Conservation (phyloP, 495 filamentous ascomycete genomes). For the Aspergillus homomorphus region DNA sequence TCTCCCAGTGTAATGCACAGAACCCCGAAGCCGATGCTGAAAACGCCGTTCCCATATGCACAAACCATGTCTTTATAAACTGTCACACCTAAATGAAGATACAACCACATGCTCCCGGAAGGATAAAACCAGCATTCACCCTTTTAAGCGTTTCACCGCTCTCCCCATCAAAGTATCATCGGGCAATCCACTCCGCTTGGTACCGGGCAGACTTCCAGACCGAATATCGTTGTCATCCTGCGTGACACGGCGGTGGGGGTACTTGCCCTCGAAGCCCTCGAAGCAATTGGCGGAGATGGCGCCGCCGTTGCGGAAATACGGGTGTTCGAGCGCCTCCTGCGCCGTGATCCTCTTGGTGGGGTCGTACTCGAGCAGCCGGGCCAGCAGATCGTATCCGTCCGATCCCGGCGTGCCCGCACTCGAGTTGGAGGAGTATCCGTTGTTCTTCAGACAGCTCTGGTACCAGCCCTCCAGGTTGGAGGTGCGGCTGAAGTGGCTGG, state of each 20-base stretch:
- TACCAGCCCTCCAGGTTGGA: slow-evolving; percentile 66
- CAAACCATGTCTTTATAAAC: neutral
- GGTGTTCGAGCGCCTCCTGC: slow-evolving; percentile 77
- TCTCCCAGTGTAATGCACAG: neutral
- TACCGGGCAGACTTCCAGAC: slow-evolving; percentile 81
- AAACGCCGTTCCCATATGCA: slow-evolving; percentile 1
- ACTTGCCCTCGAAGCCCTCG: slow-evolving; percentile 79
- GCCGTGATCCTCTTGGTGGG: slow-evolving; percentile 85
- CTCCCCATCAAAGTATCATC: slow-evolving; percentile 69
- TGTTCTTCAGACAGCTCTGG: slow-evolving; percentile 56
- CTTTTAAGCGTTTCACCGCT: slow-evolving; percentile 44
- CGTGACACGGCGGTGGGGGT: slow-evolving; percentile 84
- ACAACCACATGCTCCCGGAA: neutral
- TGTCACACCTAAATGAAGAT: neutral
- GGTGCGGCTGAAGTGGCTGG: slow-evolving; percentile 39
- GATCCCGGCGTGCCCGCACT: slow-evolving; percentile 57
- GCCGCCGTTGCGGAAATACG: slow-evolving; percentile 72
- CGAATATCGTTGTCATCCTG: slow-evolving; percentile 94
- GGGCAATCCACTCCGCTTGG: slow-evolving; percentile 82
- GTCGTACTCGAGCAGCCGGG: slow-evolving; percentile 85
- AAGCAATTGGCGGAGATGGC: slow-evolving; percentile 79
- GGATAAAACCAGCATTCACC: slow-evolving; percentile 21
- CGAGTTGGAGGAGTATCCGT: slow-evolving; percentile 50
- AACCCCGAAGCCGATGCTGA: too few relatives aligned
- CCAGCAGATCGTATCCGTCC: slow-evolving; percentile 77